Conservation (phyloP, 228 moss, liverwort and hornwort genomes). For the Sphagnum fallax region DNA sequence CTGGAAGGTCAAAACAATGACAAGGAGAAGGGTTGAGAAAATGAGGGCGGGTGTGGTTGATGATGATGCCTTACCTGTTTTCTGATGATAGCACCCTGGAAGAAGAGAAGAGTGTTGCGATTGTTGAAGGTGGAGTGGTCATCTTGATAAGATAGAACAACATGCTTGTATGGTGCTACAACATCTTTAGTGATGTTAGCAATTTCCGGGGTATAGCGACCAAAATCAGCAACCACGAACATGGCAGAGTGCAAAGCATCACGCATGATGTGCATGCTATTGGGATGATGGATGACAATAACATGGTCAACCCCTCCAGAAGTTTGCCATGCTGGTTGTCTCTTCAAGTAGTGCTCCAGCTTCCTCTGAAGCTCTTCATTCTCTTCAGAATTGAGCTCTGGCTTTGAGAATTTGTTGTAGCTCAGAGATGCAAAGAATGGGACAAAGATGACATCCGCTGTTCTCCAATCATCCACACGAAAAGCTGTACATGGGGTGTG, state of each 20-base stretch:
- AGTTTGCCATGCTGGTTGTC: conserved; percentile 46
- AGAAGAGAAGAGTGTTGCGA: conserved; percentile 54
- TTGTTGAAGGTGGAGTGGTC: conserved; percentile 29
- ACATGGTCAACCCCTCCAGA: conserved; percentile 58
- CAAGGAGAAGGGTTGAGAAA: not conserved
- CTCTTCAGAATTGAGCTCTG: conserved; percentile 19
- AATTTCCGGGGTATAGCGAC: conserved; percentile 32
- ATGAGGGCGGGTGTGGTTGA: too few species aligned
- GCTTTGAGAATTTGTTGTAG: conserved; percentile 49
- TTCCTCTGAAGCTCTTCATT: conserved; percentile 36
- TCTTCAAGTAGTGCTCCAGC: conserved; percentile 33
- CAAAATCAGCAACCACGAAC: conserved; percentile 77
- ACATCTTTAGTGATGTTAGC: conserved; percentile 63
- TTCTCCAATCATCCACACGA: conserved; percentile 34
- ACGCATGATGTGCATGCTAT: conserved; percentile 40
- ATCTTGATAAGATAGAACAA: conserved; percentile 22
- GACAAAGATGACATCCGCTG: conserved; percentile 55
- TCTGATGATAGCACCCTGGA: conserved; percentile 68
- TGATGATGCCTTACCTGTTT: conserved; percentile 41
- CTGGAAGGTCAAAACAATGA: not conserved
- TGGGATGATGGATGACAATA: conserved; percentile 70
- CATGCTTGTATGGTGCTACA: conserved; percentile 73
- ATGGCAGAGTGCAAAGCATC: conserved; percentile 34
- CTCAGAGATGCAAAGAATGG: conserved; percentile 74
- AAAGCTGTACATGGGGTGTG: conserved; percentile 48